Evolutionary conservation across 2,329 filamentous ascomycete species (phyloP).

Genomic region (Exophiala sideris): DNA sequence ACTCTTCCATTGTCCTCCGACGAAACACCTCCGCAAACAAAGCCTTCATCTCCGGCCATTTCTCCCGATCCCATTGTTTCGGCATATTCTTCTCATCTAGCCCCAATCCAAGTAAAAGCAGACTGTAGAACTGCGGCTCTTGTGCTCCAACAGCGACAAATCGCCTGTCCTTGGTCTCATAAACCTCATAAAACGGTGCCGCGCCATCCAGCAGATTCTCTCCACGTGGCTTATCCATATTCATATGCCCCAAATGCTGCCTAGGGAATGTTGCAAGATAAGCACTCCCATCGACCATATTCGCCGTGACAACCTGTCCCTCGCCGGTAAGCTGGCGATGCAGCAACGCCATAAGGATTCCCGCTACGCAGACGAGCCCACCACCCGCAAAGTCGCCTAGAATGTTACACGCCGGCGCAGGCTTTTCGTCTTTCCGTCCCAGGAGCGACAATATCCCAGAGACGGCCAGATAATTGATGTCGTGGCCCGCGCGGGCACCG

Average conservation of each 20-base stretch:
- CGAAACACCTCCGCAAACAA: conserved; percentile 64
- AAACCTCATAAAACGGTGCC: conserved; percentile 83
- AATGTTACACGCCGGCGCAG: conserved; percentile 79
- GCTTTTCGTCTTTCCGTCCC: conserved; percentile 59
- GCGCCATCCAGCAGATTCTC: conserved; percentile 79
- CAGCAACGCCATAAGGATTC: conserved; percentile 74
- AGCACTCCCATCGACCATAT: conserved; percentile 87
- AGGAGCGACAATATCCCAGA: conserved; percentile 74
- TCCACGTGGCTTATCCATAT: conserved; percentile 66
- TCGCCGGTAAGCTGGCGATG: conserved; percentile 52
- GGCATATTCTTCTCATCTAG: conserved; percentile 44
- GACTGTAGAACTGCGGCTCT: conserved; percentile 78
- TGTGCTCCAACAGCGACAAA: conserved; percentile 84
- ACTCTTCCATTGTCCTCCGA: conserved; percentile 67
- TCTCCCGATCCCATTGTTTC: conserved; percentile 54
- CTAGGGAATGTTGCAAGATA: conserved; percentile 77
- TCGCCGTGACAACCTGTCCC: conserved; percentile 89
- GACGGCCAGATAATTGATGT: conserved; percentile 93
- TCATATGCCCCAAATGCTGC: conserved; percentile 58
- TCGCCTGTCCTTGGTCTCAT: conserved; percentile 71
- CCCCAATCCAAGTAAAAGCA: conserved; percentile 63
- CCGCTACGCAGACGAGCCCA: conserved; percentile 74
- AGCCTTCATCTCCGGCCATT: conserved; percentile 64
- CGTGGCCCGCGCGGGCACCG: conserved; percentile 81
- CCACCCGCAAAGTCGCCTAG: conserved; percentile 89